These are phyloP conservation scores for Lachnellula cervina DNA, from an alignment of 2,329 filamentous ascomycete species.

Conservation along the genomic window DNA sequence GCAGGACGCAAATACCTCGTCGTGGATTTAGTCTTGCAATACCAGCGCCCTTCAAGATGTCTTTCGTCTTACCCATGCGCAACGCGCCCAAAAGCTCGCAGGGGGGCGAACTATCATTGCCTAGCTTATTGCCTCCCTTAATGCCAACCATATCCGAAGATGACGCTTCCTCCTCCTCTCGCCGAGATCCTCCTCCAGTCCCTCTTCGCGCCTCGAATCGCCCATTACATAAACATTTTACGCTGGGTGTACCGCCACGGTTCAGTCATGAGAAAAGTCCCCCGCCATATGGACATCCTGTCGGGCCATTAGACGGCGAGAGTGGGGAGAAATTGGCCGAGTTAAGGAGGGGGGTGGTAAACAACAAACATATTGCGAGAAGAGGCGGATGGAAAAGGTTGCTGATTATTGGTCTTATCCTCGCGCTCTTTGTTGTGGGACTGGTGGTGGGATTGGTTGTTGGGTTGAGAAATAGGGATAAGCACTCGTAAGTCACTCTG, in stretches of 20 bases:
- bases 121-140: neutral
- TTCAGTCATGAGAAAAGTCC: constrained; percentile 19
- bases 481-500: constrained; percentile 9
- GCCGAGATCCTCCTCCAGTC: constrained; percentile 14
- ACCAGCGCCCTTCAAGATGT: constrained; percentile 8
- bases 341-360: constrained; percentile 13
- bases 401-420: constrained; percentile 20
- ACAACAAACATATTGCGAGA: constrained; percentile 28
- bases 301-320: constrained; percentile 7
- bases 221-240: constrained; percentile 13
- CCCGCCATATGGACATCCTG: constrained; percentile 21
- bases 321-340: constrained; percentile 20
- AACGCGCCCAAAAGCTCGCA: constrained; percentile 3
- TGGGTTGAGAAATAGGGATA: constrained; percentile 25
- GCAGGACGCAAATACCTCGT: too few species aligned
- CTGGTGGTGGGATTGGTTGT: constrained; percentile 31
- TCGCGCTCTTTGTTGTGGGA: constrained; percentile 26
- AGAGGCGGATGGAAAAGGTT: constrained; percentile 32
- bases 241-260: constrained; percentile 10
- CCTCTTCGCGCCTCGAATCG: constrained; percentile 21
- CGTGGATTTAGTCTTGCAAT: too few species aligned
- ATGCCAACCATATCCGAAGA: constrained; percentile 23
- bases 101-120: neutral
- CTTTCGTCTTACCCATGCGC: constrained; percentile 20
- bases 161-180: constrained; percentile 5